Evolutionary conservation across 2,329 filamentous ascomycete genomes (phyloP), one percentile per base, ranked within the genome.

Genomic region (Claviceps sorghi): DNA sequence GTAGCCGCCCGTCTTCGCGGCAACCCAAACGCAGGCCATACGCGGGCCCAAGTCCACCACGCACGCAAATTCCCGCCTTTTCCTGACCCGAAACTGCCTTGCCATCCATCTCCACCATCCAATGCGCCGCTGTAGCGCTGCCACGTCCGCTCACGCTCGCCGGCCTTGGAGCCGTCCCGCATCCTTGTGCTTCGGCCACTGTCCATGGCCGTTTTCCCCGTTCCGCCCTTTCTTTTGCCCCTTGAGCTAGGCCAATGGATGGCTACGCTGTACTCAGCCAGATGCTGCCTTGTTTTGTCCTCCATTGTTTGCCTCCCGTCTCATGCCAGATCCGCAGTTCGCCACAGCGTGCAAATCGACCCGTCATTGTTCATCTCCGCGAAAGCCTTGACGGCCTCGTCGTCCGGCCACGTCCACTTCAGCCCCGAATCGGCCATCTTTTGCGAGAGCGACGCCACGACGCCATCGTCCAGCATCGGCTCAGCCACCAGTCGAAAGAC

Each of bases 401-500:
- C 60, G 38, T 65, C 62, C 1, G 73, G 72, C 72, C 72, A 74
- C 41, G 63, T 52, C 59, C 61, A 67, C 11, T 52, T 56, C 51
- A 64, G 45, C 13, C 56, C 58, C 36, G 59, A 56, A 17, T 55
- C 54, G 40, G 62, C 59, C 34, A 67, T 54, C 9, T 54, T 56
- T 4, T 57, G 52, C 46, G 64, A 59, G n/a, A 74, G 57, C 43
- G 59, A 56, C 17, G 55, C 53, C 51, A 70, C 61, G 36, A 57
- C 58, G n/a, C 61, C 57, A 10, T 56, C 55, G 6, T 62, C 60
- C 1, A 77, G 64, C 53, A 69, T 64, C 7, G 69, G 68, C 53
- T 72, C 68, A 4, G 70, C 73, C 56, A 77, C 71, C 4, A 72
- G 67, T 13, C 73, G 69, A 60, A 77, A 80, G 11, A 66, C 66